Conservation (phyloP, 345 rosid genomes). For the Crucihimalaya himalaica region DNA sequence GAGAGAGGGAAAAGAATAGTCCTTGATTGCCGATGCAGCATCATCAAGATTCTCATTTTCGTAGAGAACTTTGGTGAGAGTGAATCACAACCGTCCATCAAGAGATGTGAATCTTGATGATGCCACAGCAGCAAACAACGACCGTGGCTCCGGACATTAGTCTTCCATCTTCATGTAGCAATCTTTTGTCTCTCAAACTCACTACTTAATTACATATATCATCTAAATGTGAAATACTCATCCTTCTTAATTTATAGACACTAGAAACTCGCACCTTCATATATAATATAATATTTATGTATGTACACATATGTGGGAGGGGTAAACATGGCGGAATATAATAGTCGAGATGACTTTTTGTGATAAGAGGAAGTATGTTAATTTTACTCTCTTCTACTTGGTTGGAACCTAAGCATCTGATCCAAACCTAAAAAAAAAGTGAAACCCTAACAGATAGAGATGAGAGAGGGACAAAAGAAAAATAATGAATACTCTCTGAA, state of each 20-base stretch:
- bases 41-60: constrained; percentile 97
- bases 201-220: not conserved
- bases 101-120: constrained; percentile 95
- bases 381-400: constrained; percentile 7
- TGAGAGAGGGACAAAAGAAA: constrained; percentile 12
- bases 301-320: not conserved
- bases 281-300: not conserved
- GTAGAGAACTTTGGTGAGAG: constrained; percentile 31
- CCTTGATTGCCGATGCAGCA: constrained; percentile 82
- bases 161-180: constrained; percentile 13
- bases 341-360: constrained; percentile 5
- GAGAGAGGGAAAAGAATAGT: constrained; percentile 4
- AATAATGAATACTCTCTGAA: constrained; percentile 1
- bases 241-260: constrained; percentile 1
- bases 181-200: constrained; percentile 18
- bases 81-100: constrained; percentile 37
- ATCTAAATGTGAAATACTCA: not conserved
- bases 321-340: not conserved
- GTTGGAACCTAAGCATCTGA: constrained; percentile 19
- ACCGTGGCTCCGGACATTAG: constrained; percentile 40
- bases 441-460: constrained; percentile 37
- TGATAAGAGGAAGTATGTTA: constrained; percentile 8
- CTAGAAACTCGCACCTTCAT: not conserved
- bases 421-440: not conserved
- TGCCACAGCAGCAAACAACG: constrained; percentile 82